phyloP scores from a whole-genome alignment of 495 filamentous ascomycete genomes.

The Aspergillus diversus region DNA sequence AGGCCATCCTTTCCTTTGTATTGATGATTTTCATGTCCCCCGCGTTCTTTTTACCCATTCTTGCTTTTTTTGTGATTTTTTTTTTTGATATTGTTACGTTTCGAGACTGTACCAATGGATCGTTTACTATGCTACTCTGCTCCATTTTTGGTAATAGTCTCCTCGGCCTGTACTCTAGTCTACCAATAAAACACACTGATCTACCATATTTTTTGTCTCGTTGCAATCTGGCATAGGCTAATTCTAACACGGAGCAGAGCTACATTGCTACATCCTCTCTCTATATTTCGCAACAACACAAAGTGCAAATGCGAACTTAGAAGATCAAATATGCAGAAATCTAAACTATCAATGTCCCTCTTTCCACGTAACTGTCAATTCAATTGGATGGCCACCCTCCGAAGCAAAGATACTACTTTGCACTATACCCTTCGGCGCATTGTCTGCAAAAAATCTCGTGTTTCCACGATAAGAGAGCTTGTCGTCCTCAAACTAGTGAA shows the following conservation, averaged over 20 bases:
- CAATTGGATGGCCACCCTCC: conserved; percentile 39
- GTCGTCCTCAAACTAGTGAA: conserved; percentile 38
- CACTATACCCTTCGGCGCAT: conserved; percentile 54
- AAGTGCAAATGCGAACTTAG: too few relatives aligned
- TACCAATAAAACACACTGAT: conserved; percentile 18
- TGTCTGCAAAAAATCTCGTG: conserved; percentile 60
- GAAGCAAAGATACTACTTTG: conserved; percentile 45
- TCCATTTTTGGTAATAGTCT: conserved; percentile 6
- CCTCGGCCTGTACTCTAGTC: conserved; percentile 23
- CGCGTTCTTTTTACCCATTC: conserved; percentile 10
- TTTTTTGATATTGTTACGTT: conserved; percentile 3
- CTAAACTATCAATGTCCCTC: conserved; percentile 7
- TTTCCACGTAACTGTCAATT: conserved; percentile 44
- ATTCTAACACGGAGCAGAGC: too few relatives aligned
- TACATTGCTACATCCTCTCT: background rate
- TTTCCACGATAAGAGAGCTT: conserved; percentile 52
- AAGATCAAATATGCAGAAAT: background rate
- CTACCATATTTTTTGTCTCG: background rate
- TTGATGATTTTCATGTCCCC: conserved; percentile 2
- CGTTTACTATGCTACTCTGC: background rate
- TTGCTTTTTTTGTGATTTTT: conserved; percentile 11
- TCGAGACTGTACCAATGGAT: background rate
- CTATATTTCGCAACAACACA: background rate
- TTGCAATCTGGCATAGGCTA: background rate
- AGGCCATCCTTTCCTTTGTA: conserved; percentile 29